A percentile compares a stretch with the other conserved stretches of the same genome.
Conservation (phyloP, 139 green algal genomes). For the Pycnococcus provasolii region DNA sequence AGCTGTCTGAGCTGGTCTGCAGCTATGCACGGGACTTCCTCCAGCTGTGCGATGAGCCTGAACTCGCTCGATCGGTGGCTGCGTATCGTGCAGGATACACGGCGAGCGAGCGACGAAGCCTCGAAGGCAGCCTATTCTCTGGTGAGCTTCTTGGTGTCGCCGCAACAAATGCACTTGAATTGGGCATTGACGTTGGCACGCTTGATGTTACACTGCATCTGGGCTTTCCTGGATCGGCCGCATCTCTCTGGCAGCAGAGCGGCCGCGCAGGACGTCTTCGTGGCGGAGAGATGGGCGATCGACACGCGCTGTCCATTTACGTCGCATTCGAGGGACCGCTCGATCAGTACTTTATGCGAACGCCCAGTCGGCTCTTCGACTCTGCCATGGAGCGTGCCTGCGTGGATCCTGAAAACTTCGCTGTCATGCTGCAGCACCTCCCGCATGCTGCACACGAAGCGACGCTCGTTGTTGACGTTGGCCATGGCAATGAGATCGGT, state of each 20-base stretch:
- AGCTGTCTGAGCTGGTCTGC: constrained; percentile 89
- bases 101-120: constrained; percentile 23
- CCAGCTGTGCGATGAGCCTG: background rate
- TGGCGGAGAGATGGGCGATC: constrained; percentile 39
- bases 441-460: constrained; percentile 57
- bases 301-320: constrained; percentile 56
- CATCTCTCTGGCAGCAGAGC: constrained; percentile 73
- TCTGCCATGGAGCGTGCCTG: constrained; percentile 58
- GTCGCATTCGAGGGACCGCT: constrained; percentile 79
- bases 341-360: constrained; percentile 89
- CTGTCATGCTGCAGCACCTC: constrained; percentile 65
- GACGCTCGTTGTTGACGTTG: constrained; percentile 26
- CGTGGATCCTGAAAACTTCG: constrained; percentile 56
- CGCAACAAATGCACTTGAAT: constrained; percentile 89
- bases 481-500: background rate
- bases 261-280: constrained; percentile 64
- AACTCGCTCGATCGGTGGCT: constrained; percentile 1
- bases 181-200: constrained; percentile 87
- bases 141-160: constrained; percentile 53
- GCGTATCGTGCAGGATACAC: constrained; percentile 30
- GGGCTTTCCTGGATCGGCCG: constrained; percentile 61
- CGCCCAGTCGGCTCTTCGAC: constrained; percentile 64
- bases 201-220: constrained; percentile 90
- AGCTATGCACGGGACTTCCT: constrained; percentile 72
- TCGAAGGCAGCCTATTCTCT: constrained; percentile 33